phyloP scores from a whole-genome alignment of 2,329 filamentous ascomycete species.

The Pseudogymnoascus verrucosus region DNA sequence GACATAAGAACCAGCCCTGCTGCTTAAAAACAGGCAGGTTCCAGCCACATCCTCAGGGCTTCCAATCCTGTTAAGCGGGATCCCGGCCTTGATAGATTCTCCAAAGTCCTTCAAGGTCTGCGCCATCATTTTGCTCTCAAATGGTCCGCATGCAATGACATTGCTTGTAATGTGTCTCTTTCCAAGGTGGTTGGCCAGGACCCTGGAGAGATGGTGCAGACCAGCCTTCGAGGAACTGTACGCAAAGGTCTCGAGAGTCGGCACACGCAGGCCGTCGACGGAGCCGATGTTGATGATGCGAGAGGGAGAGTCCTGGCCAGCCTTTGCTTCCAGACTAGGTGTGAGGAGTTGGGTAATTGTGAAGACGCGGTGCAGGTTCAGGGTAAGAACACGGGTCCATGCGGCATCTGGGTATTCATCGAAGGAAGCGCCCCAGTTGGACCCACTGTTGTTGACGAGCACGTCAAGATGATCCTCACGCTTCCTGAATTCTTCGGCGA shows the following conservation, averaged over 20 bases:
- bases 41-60: slow-evolving; percentile 62
- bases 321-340: slow-evolving; percentile 50
- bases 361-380: slow-evolving; percentile 57
- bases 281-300: slow-evolving; percentile 58
- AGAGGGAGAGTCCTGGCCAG: slow-evolving; percentile 36
- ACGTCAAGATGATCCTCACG: slow-evolving; percentile 49
- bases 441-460: slow-evolving; percentile 59
- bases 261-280: slow-evolving; percentile 55
- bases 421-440: slow-evolving; percentile 54
- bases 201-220: slow-evolving; percentile 54
- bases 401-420: slow-evolving; percentile 50
- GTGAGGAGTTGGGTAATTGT: slow-evolving; percentile 56
- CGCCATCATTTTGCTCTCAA: slow-evolving; percentile 67
- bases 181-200: slow-evolving; percentile 55
- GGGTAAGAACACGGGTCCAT: slow-evolving; percentile 50
- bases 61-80: slow-evolving; percentile 61
- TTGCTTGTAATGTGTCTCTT: slow-evolving; percentile 55
- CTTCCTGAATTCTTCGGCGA: slow-evolving; percentile 49
- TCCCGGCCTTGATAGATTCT: slow-evolving; percentile 47
- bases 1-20: slow-evolving; percentile 57
- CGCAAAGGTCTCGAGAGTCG: slow-evolving; percentile 49
- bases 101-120: slow-evolving; percentile 53
- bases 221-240: slow-evolving; percentile 57
- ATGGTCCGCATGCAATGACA: slow-evolving; percentile 63
- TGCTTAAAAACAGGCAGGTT: slow-evolving; percentile 61